Conservation (phyloP, 805 yeast genomes). For the Candida gorgasii region DNA sequence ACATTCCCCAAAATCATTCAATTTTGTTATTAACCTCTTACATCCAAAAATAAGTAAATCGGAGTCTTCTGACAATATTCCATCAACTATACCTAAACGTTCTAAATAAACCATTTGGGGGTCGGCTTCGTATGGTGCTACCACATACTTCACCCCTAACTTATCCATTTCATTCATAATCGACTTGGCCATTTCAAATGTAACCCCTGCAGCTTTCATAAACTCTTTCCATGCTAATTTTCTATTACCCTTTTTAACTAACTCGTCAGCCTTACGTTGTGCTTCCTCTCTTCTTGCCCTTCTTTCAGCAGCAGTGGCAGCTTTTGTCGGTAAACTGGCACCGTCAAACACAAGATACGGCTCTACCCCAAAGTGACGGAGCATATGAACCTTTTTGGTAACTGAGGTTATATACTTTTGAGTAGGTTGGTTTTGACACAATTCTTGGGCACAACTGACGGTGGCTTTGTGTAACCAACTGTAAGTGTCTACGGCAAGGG, state of each 20-base stretch:
- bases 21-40: slow-evolving; percentile 69
- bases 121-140: slow-evolving; percentile 98
- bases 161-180: slow-evolving; percentile 69
- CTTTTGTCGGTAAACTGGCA: slow-evolving; percentile 77
- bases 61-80: slow-evolving; percentile 90
- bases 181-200: slow-evolving; percentile 88
- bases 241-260: slow-evolving; percentile 53
- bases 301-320: slow-evolving; percentile 69
- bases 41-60: slow-evolving; percentile 92
- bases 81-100: slow-evolving; percentile 70
- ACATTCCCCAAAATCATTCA: slow-evolving; percentile 74
- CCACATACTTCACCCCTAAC: slow-evolving; percentile 65
- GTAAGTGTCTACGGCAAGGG: slow-evolving; percentile 91
- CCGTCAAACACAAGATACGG: slow-evolving; percentile 96
- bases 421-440: slow-evolving; percentile 72
- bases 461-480: slow-evolving; percentile 95
- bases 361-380: slow-evolving; percentile 64
- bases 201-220: slow-evolving; percentile 79
- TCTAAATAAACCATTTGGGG: slow-evolving; percentile 94
- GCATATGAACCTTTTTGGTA: slow-evolving; percentile 63
- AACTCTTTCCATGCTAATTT: slow-evolving; percentile 65
- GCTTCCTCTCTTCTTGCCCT: slow-evolving; percentile 58
- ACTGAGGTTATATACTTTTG: slow-evolving; percentile 71
- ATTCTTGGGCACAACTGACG: slow-evolving; percentile 77
- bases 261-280: slow-evolving; percentile 52